Evolutionary conservation across 441 rosid genomes (phyloP).

Genomic region (Jatropha multifida): DNA sequence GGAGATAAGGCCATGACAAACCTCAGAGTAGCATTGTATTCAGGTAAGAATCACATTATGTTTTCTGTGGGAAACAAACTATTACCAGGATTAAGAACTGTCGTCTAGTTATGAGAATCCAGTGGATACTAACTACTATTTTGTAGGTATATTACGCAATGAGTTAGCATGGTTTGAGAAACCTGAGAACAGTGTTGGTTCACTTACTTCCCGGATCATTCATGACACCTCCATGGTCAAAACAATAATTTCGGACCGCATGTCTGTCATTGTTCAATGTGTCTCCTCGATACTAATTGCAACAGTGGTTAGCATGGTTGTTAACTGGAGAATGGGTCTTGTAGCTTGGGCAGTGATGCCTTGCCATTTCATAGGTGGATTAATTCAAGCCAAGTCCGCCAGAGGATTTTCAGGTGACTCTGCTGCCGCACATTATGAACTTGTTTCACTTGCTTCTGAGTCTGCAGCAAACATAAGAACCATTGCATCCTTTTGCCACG

Average conservation of each 20-base stretch:
- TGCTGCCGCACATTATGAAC: conserved; percentile 47
- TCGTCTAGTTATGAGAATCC: not conserved
- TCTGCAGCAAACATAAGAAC: conserved; percentile 59
- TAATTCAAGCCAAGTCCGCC: conserved; percentile 66
- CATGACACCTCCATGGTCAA: conserved; percentile 63
- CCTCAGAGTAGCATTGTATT: conserved; percentile 52
- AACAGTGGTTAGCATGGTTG: conserved; percentile 53
- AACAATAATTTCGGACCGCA: conserved; percentile 58
- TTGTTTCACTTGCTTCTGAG: conserved; percentile 56
- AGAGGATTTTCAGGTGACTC: conserved; percentile 66
- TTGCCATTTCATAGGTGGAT: conserved; percentile 76
- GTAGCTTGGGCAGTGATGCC: conserved; percentile 94
- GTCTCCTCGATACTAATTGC: conserved; percentile 67
- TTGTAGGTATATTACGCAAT: conserved; percentile 52
- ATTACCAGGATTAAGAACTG: not conserved
- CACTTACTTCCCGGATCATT: conserved; percentile 52
- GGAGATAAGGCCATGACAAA: conserved; percentile 73
- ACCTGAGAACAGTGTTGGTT: conserved; percentile 49
- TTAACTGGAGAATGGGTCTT: conserved; percentile 63
- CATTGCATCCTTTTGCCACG: conserved; percentile 66
- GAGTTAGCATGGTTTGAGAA: conserved; percentile 72
- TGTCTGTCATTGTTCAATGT: conserved; percentile 73
- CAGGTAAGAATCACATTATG: conserved; percentile 41
- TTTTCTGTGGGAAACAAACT: conserved; percentile 7
- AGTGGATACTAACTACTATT: conserved; percentile 3